phyloP scores from a whole-genome alignment of 2,329 filamentous ascomycete genomes.

The Intubia oerlemansii region DNA sequence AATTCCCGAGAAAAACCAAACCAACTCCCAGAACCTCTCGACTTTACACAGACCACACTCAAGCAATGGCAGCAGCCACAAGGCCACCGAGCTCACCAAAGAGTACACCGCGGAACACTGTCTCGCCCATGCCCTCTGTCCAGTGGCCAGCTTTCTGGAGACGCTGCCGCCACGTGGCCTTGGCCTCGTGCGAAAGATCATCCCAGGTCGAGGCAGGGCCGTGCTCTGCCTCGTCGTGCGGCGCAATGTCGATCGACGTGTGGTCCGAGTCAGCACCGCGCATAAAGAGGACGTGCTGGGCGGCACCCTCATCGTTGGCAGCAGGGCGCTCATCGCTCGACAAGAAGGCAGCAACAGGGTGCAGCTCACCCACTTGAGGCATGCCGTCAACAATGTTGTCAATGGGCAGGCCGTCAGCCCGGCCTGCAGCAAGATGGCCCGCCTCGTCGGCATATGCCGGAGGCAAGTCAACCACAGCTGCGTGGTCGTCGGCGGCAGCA shows the following conservation, averaged over 20 bases:
- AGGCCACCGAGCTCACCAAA: slow-evolving; percentile 51
- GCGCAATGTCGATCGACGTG: slow-evolving; percentile 15
- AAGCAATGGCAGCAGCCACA: too few species aligned
- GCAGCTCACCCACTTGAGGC: slow-evolving; percentile 5
- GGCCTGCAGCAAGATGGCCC: too few species aligned
- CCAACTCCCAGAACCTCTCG: too few species aligned
- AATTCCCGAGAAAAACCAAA: too few species aligned
- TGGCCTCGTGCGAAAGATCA: slow-evolving; percentile 40
- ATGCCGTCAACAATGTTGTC: slow-evolving; percentile 2
- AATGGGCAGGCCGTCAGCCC: too few species aligned
- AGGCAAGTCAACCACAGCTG: too few species aligned
- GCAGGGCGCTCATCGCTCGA: background rate
- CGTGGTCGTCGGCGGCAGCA: background rate
- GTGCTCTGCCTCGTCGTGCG: slow-evolving; percentile 25
- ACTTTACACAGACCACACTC: too few species aligned
- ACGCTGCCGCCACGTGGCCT: slow-evolving; percentile 45
- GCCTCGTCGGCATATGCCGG: too few species aligned
- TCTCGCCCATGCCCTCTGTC: slow-evolving; percentile 60
- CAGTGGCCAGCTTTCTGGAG: slow-evolving; percentile 54
- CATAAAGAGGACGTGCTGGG: slow-evolving; percentile 5
- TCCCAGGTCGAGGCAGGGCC: slow-evolving; percentile 41
- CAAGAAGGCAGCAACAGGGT: slow-evolving; percentile 7
- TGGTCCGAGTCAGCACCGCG: slow-evolving; percentile 8
- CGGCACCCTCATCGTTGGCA: background rate
- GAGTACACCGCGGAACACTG: slow-evolving; percentile 53